These are phyloP conservation scores for Haberlea rhodopensis DNA, from an alignment of 257 asterid species.

Conservation along the genomic window DNA sequence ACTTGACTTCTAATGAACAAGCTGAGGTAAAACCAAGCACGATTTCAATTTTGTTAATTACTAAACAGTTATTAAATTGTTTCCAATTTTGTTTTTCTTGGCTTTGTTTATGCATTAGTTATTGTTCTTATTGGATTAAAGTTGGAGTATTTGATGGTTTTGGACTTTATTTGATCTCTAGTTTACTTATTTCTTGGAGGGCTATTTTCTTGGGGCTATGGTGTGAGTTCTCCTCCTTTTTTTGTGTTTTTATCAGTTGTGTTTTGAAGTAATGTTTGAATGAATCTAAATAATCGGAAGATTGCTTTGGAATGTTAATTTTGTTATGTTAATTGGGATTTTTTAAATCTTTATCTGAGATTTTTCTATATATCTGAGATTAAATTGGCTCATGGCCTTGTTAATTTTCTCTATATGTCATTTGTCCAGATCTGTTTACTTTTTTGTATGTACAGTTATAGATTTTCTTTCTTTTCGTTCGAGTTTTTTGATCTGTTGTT, in stretches of 20 bases:
- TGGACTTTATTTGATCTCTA: slow-evolving; percentile 5
- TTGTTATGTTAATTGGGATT: slow-evolving; percentile 16
- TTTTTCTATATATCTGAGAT: slow-evolving; percentile 22
- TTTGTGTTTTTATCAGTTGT: neutral
- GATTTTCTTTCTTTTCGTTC: slow-evolving; percentile 16
- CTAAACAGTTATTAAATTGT: too few relatives aligned
- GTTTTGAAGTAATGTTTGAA: neutral
- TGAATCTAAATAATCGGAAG: neutral
- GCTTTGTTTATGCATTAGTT: neutral
- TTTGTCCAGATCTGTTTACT: slow-evolving; percentile 31
- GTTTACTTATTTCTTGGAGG: neutral
- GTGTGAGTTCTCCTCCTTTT: neutral
- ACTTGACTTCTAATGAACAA: too few relatives aligned
- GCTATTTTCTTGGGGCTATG: neutral
- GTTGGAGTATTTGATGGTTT: neutral
- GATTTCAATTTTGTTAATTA: too few relatives aligned
- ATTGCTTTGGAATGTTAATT: slow-evolving; percentile 6
- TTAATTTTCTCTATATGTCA: slow-evolving; percentile 6
- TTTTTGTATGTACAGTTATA: slow-evolving; percentile 11
- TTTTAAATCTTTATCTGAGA: slow-evolving; percentile 4
- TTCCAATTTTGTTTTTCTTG: too few relatives aligned
- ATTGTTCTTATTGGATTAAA: slow-evolving; percentile 3
- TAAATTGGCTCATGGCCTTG: neutral
- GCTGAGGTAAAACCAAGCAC: too few relatives aligned
- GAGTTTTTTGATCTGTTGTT: slow-evolving; percentile 26